These are phyloP conservation scores for Aspergillus udagawae DNA, from an alignment of 2,329 filamentous ascomycete genomes.

Conservation along the genomic window DNA sequence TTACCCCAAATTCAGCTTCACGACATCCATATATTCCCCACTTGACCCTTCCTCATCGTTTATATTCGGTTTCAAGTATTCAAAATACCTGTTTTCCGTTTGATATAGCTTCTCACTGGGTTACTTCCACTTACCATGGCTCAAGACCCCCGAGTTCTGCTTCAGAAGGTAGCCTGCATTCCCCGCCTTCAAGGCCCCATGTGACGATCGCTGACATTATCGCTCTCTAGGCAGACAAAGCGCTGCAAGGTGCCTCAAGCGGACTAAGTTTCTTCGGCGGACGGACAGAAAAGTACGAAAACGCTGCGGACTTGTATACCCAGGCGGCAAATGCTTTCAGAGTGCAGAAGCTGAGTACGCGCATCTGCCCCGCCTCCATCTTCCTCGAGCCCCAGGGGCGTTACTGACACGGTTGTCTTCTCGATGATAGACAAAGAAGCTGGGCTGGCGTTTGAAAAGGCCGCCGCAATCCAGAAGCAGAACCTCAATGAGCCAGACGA, in stretches of 20 bases:
- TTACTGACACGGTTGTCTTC: neutral
- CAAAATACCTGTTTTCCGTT: neutral
- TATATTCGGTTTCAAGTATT: neutral
- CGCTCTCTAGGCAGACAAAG: conserved; percentile 73
- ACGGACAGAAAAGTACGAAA: conserved; percentile 81
- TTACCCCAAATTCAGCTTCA: neutral
- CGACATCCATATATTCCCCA: conserved; percentile 2
- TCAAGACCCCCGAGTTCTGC: conserved; percentile 71
- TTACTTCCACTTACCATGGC: conserved; percentile 51
- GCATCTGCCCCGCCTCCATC: neutral
- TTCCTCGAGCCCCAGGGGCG: neutral
- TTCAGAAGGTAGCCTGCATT: conserved; percentile 63
- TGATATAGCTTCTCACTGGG: neutral
- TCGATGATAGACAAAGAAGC: conserved; percentile 68
- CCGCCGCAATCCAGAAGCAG: conserved; percentile 72
- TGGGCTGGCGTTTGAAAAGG: conserved; percentile 79
- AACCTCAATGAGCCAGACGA: conserved; percentile 90
- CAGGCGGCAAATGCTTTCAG: conserved; percentile 90
- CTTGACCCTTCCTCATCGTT: neutral
- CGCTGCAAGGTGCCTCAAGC: conserved; percentile 65
- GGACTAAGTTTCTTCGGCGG: conserved; percentile 91
- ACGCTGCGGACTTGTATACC: conserved; percentile 80
- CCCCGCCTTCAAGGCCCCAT: conserved; percentile 10
- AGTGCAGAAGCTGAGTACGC: conserved; percentile 75
- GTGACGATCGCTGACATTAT: conserved; percentile 28